Evolutionary conservation across 2,329 filamentous ascomycete species (phyloP).

Genomic region (Monilinia polystroma): DNA sequence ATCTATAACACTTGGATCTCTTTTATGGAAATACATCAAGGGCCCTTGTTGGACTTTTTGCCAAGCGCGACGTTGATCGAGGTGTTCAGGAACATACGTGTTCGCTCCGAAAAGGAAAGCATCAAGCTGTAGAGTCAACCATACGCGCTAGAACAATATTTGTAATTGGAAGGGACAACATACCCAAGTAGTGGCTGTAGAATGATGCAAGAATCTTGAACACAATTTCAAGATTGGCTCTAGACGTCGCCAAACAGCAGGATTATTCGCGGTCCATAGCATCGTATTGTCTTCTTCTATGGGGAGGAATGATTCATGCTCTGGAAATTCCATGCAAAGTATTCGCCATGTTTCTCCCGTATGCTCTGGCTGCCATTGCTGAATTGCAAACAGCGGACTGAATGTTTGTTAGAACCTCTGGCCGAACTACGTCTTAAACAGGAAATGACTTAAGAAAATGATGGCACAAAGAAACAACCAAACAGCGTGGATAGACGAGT

Average conservation of each 20-base stretch:
- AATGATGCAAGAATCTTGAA: conserved; percentile 1
- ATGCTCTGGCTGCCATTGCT: background rate
- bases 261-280: background rate
- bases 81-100: background rate
- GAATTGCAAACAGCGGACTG: background rate
- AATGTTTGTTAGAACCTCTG: background rate
- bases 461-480: background rate
- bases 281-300: conserved; percentile 3
- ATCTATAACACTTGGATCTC: background rate
- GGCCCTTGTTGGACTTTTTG: conserved; percentile 5
- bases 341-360: background rate
- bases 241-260: conserved; percentile 11
- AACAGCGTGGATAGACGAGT: background rate
- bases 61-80: conserved; percentile 3
- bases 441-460: background rate
- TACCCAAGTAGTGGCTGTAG: conserved; percentile 12
- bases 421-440: too few species aligned
- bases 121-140: conserved; percentile 3
- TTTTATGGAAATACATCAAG: conserved; percentile 4
- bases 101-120: background rate
- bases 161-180: background rate
- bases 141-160: background rate
- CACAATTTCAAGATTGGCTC: background rate
- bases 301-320: background rate
- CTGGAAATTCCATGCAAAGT: background rate